Base-by-base conservation (phyloP, 208 protist species). In the Blastocrithidia nonstop region DNA sequence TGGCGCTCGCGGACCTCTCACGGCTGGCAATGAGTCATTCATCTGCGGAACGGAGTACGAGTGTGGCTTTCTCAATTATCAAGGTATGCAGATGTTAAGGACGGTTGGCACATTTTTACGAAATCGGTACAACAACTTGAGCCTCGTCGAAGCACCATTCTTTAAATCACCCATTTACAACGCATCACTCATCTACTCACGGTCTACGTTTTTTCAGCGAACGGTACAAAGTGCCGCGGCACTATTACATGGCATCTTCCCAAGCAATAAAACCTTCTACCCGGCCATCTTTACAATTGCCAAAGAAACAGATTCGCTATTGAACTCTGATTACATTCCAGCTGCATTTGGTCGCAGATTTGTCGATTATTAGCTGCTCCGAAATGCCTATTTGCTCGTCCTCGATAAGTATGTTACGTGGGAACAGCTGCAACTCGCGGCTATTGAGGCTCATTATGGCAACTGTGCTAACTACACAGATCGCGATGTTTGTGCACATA, bases 201-300 rank as follows among this genome's bases (percentile, higher is more conserved):
- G 65, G 41, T 74, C 70, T 15, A 79, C 70, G 6, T 49, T 43
- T 37, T 50, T 62, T 17, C 47, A 63, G 42, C 70, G 65, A 47
- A 77, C 72, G 28, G 51, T 82, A 29, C 72, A 77, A 43, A 77
- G 64, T 49, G 60, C 68, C 16, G 52, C 55, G 31, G 57, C 61
- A 37, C 71, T 82, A 32, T 46, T 82, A 37, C 20, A 26, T 27
- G 68, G 63, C 24, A 44, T 77, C 40, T 77, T 82, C 54, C 50
- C 59, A 3, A 56, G 71, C 42, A 25, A 41, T 15, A 40, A 56
- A 11, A 21, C 24, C 28, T 67, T 68, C 55, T 69, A 46, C 57
- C 68, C 72, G 6, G 66, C 69, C 13, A 41, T 74, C 17, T 67
- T 57, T 50, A 68, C 57, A 22, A 36, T 37, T 16, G 62, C 71